Evolutionary conservation across 1,284 basidiomycete genomes (phyloP).

Genomic region (Pseudozyma pruni): DNA sequence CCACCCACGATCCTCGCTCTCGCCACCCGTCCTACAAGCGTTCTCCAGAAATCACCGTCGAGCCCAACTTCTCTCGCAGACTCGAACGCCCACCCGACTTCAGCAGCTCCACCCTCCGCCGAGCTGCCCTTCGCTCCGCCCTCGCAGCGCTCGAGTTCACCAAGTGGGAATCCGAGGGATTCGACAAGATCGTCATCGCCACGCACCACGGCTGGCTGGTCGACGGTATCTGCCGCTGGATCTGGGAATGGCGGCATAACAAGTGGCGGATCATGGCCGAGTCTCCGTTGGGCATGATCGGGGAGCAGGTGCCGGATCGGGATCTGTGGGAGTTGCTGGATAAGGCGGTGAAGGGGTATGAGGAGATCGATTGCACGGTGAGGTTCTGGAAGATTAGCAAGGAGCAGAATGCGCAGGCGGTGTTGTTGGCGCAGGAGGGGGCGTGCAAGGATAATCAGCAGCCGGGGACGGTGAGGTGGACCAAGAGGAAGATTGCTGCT

Average conservation of each 20-base stretch:
- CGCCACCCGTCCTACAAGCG: constrained; percentile 14
- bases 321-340: constrained; percentile 67
- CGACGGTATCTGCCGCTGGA: constrained; percentile 60
- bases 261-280: constrained; percentile 56
- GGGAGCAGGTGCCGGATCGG: constrained; percentile 61
- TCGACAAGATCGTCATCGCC: constrained; percentile 65
- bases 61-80: constrained; percentile 59
- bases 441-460: constrained; percentile 61
- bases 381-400: constrained; percentile 63
- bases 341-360: constrained; percentile 53
- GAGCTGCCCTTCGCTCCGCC: constrained; percentile 60
- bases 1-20: constrained; percentile 31
- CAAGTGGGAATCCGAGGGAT: constrained; percentile 64
- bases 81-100: constrained; percentile 59
- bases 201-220: constrained; percentile 64
- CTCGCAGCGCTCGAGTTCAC: constrained; percentile 62
- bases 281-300: constrained; percentile 48
- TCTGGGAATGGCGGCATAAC: constrained; percentile 64
- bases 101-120: constrained; percentile 30
- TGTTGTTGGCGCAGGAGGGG: constrained; percentile 55
- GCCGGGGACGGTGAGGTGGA: constrained; percentile 60
- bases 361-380: constrained; percentile 65
- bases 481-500: constrained; percentile 37
- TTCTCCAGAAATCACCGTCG: constrained; percentile 21
- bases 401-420: constrained; percentile 45